Evolutionary conservation across 2,329 filamentous ascomycete genomes (phyloP).

Genomic region (Escovopsis sp.): DNA sequence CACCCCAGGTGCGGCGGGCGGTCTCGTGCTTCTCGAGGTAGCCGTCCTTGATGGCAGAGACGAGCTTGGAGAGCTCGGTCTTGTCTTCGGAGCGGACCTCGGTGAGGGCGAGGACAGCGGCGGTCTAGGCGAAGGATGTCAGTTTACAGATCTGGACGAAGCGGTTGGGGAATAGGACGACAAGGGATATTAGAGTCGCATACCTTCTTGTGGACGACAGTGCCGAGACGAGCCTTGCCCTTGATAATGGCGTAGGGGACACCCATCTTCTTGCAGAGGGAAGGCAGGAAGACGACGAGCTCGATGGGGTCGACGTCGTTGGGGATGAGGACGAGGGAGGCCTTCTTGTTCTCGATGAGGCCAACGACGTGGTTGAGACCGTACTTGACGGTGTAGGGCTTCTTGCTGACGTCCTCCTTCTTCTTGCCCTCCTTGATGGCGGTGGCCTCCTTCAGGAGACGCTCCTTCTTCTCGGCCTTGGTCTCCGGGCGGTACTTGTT

Average conservation of each 20-base stretch:
- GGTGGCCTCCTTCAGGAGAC: slow-evolving; percentile 93
- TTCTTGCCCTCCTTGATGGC: slow-evolving; percentile 98
- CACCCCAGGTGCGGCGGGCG: slow-evolving; percentile 87
- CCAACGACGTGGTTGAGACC: slow-evolving; percentile 99
- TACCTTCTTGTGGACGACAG: slow-evolving; percentile 99
- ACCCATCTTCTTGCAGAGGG: slow-evolving; percentile 99
- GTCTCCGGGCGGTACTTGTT: slow-evolving; percentile 99
- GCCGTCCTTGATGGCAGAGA: slow-evolving; percentile 93
- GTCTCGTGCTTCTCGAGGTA: slow-evolving; percentile 95
- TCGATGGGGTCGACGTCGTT: slow-evolving; percentile 99
- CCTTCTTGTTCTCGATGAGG: slow-evolving; percentile 99
- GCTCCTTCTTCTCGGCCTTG: slow-evolving; percentile 99
- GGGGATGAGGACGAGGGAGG: slow-evolving; percentile 90
- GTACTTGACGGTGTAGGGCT: slow-evolving; percentile 99
- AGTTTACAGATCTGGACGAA: background rate
- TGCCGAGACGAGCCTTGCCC: slow-evolving; percentile 98
- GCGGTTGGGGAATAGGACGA: too few species aligned
- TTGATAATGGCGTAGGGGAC: slow-evolving; percentile 98
- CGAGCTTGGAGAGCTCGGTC: slow-evolving; percentile 91
- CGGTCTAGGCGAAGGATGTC: slow-evolving; percentile 44
- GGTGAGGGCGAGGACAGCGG: slow-evolving; percentile 86
- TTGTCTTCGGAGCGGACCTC: slow-evolving; percentile 98
- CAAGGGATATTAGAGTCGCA: slow-evolving; percentile 9
- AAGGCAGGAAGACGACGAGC: slow-evolving; percentile 96
- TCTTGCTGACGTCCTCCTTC: slow-evolving; percentile 99